phyloP scores from a whole-genome alignment of 1,139 yeast genomes.

The Hemisphaericaspora xylofermentans region DNA sequence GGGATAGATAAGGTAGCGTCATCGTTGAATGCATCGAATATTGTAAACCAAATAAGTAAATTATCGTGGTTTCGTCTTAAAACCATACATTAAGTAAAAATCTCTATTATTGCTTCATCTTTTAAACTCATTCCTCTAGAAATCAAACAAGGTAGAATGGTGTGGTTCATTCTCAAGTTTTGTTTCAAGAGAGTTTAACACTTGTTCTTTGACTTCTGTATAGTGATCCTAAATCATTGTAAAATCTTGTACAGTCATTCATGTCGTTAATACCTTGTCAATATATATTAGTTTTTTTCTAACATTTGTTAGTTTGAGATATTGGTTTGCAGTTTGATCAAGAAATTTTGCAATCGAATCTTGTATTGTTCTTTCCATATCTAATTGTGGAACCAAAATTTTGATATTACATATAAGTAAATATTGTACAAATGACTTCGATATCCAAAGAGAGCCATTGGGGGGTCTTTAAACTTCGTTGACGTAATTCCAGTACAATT shows the following conservation, averaged over 20 bases:
- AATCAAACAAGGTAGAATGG: slow-evolving; percentile 26
- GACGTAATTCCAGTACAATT: slow-evolving; percentile 18
- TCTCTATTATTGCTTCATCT: slow-evolving; percentile 54
- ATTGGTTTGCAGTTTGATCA: slow-evolving; percentile 57
- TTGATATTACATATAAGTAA: slow-evolving; percentile 44
- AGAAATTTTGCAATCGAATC: slow-evolving; percentile 44
- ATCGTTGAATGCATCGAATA: slow-evolving; percentile 40
- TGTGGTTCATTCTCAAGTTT: slow-evolving; percentile 23
- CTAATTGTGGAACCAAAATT: neutral
- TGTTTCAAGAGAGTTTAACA: slow-evolving; percentile 25
- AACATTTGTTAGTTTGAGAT: slow-evolving; percentile 50
- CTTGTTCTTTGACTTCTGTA: slow-evolving; percentile 60
- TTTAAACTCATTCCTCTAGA: slow-evolving; percentile 54
- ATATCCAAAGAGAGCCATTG: slow-evolving; percentile 15
- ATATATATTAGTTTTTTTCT: slow-evolving; percentile 37
- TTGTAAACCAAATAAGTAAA: slow-evolving; percentile 66
- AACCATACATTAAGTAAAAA: slow-evolving; percentile 60
- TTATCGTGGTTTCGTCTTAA: slow-evolving; percentile 62
- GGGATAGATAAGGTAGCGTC: slow-evolving; percentile 48
- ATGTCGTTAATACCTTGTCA: slow-evolving; percentile 46
- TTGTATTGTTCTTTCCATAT: slow-evolving; percentile 9
- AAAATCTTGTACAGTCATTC: slow-evolving; percentile 61
- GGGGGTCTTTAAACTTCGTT: slow-evolving; percentile 13
- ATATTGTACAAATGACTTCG: slow-evolving; percentile 23
- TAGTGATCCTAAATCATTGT: slow-evolving; percentile 62